Evolutionary conservation across 306 rosid species (phyloP).

Genomic region (Vigna hirtella): DNA sequence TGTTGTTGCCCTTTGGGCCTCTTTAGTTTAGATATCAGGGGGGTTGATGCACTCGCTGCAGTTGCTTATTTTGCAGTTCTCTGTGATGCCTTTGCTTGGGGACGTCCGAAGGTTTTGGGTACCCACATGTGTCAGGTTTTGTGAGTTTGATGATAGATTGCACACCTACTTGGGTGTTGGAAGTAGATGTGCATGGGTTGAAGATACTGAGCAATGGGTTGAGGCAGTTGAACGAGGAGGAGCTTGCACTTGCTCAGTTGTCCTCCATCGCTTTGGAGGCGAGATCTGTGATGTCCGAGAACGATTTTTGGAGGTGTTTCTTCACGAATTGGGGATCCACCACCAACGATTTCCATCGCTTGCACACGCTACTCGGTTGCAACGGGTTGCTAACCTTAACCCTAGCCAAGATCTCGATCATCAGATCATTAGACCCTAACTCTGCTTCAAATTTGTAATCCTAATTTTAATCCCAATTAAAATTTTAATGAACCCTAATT

Average conservation of each 20-base stretch:
- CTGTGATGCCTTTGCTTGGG: constrained; percentile 94
- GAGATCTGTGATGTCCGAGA: constrained; percentile 45
- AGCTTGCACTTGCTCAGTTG: constrained; percentile 86
- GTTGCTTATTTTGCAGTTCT: constrained; percentile 85
- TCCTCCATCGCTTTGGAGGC: constrained; percentile 36
- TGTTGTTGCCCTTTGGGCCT: constrained; percentile 88
- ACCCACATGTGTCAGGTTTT: constrained; percentile 76
- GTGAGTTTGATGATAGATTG: constrained; percentile 87
- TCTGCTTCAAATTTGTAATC: too few species aligned
- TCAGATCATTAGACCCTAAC: constrained; percentile 12
- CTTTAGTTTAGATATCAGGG: constrained; percentile 88
- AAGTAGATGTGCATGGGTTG: constrained; percentile 76
- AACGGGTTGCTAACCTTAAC: constrained; percentile 33
- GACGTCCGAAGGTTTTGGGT: constrained; percentile 81
- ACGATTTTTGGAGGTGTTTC: constrained; percentile 32
- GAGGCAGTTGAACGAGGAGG: constrained; percentile 80
- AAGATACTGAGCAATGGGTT: constrained; percentile 84
- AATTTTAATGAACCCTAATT: too few species aligned
- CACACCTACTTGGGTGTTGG: constrained; percentile 85
- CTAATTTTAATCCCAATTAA: too few species aligned
- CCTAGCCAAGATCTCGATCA: constrained; percentile 47
- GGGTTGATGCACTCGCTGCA: constrained; percentile 61
- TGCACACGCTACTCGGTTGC: constrained; percentile 48
- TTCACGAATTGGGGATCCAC: constrained; percentile 49
- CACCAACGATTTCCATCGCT: constrained; percentile 45